These are phyloP conservation scores for Erigeron canadensis DNA, from an alignment of 129 eudicot genomes.

Conservation along the genomic window DNA sequence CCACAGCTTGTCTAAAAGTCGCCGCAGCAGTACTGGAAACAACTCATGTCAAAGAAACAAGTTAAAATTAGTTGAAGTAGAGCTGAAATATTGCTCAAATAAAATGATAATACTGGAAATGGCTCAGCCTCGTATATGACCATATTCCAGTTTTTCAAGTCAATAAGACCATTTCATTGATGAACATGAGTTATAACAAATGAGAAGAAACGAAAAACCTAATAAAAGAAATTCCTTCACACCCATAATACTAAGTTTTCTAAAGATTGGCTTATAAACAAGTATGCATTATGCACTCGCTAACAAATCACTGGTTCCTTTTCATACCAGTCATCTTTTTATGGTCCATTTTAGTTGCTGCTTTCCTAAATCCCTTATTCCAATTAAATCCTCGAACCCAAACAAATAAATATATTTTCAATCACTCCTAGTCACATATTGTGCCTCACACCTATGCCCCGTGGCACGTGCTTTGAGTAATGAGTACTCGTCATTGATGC, in stretches of 20 bases:
- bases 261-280: too few relatives aligned
- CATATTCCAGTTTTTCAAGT: background rate
- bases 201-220: background rate
- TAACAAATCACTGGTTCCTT: background rate
- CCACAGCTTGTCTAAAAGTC: conserved; percentile 98
- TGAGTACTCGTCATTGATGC: background rate
- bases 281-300: background rate
- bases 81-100: conserved; percentile 25
- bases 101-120: conserved; percentile 4
- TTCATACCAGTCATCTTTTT: background rate
- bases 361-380: background rate
- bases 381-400: background rate
- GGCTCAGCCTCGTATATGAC: conserved; percentile 3
- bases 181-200: too few relatives aligned
- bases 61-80: conserved; percentile 19
- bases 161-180: background rate
- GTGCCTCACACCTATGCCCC: conserved; percentile 6
- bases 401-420: background rate
- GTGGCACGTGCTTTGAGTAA: background rate
- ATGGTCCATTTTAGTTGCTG: background rate
- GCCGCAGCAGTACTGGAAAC: conserved; percentile 95
- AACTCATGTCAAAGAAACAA: conserved; percentile 5
- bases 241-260: too few relatives aligned
- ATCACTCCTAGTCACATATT: background rate
- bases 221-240: background rate